Conservation (phyloP, 495 filamentous ascomycete genomes). For the Cetradonia linearis region DNA sequence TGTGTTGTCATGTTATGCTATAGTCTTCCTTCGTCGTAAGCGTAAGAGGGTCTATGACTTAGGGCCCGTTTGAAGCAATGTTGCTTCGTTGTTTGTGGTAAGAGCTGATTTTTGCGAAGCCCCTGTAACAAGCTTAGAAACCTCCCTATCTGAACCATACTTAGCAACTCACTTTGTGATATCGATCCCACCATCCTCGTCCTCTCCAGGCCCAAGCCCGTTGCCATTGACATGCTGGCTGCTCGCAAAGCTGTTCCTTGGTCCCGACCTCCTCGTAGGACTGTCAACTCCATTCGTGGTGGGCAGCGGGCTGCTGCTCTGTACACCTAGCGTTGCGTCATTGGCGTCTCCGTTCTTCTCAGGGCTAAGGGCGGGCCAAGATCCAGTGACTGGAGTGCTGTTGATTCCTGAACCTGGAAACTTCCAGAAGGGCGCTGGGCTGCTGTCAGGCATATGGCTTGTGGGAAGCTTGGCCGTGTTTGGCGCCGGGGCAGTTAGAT, state of each 20-base stretch:
- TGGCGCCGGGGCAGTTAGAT: slow-evolving; percentile 75
- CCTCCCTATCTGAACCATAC: not conserved
- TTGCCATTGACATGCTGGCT: slow-evolving; percentile 22
- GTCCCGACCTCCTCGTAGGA: slow-evolving; percentile 22
- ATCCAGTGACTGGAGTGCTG: slow-evolving; percentile 68
- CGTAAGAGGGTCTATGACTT: not conserved
- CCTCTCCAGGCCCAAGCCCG: slow-evolving; percentile 37
- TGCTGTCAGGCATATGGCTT: slow-evolving; percentile 89
- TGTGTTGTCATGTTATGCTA: not conserved
- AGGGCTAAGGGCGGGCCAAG: slow-evolving; percentile 50
- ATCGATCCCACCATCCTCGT: slow-evolving; percentile 53
- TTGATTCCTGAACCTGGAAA: slow-evolving; percentile 45
- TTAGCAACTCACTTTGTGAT: slow-evolving; percentile 49
- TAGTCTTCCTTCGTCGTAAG: not conserved
- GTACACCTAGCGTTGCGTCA: slow-evolving; percentile 37
- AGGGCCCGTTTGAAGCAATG: slow-evolving; percentile 25
- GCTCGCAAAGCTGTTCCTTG: slow-evolving; percentile 5
- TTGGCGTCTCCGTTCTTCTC: slow-evolving; percentile 41
- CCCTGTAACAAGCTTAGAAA: slow-evolving; percentile 34
- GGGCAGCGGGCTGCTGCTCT: slow-evolving; percentile 57
- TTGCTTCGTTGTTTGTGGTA: slow-evolving; percentile 49
- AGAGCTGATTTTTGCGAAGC: slow-evolving; percentile 60
- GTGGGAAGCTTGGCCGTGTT: slow-evolving; percentile 84
- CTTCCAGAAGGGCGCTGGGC: slow-evolving; percentile 96
- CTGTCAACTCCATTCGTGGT: slow-evolving; percentile 37